These are phyloP conservation scores for Apiotrichum mycotoxinovorans DNA, from an alignment of 1,284 basidiomycete genomes.

Conservation along the genomic window DNA sequence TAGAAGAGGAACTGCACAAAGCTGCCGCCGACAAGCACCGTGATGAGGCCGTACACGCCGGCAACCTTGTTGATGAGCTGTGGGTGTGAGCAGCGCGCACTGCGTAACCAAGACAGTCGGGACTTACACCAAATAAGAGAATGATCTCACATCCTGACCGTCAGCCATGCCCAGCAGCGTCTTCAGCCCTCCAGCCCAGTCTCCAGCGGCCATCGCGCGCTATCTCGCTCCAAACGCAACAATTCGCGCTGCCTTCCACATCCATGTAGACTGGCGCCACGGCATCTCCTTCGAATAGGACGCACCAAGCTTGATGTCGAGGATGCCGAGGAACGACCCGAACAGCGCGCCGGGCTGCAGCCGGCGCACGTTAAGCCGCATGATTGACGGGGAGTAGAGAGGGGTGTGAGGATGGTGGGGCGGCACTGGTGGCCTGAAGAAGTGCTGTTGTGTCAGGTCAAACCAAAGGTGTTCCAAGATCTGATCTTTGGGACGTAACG, in stretches of 20 bases:
- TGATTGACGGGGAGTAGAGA: constrained; percentile 17
- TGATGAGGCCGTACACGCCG: constrained; percentile 92
- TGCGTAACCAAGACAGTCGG: background rate
- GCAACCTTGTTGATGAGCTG: constrained; percentile 97
- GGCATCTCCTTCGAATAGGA: too few relatives aligned
- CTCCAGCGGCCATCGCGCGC: too few relatives aligned
- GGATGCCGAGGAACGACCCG: constrained; percentile 71
- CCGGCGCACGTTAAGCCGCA: constrained; percentile 35
- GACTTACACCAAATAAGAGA: constrained; percentile 77
- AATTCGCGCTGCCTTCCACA: background rate
- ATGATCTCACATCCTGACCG: constrained; percentile 64
- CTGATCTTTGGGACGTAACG: too few relatives aligned
- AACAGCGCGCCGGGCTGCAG: constrained; percentile 53
- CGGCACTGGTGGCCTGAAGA: background rate
- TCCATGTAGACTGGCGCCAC: background rate
- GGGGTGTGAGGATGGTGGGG: background rate
- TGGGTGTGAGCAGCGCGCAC: background rate
- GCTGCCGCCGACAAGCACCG: constrained; percentile 80
- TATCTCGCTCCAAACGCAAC: too few relatives aligned
- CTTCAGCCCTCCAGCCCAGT: too few relatives aligned
- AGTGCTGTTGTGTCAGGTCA: too few relatives aligned
- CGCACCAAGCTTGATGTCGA: constrained; percentile 81
- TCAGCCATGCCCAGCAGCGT: background rate
- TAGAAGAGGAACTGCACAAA: constrained; percentile 88
- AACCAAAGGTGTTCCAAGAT: too few relatives aligned